Evolutionary conservation across 257 asterid species (phyloP).

Genomic region (Verbascum thapsus): DNA sequence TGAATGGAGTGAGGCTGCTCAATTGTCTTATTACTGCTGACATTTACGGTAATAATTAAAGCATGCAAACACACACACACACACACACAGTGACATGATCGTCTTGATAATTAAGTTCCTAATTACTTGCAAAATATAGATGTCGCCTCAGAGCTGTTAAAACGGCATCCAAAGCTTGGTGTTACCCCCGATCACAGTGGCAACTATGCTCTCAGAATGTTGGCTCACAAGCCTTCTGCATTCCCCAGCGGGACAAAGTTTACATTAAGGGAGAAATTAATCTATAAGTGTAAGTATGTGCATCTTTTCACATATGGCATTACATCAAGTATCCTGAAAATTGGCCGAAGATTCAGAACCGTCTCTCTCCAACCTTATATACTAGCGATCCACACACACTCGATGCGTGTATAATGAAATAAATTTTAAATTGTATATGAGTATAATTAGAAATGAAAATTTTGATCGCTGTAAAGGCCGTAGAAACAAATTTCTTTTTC

Average conservation of each 20-base stretch:
- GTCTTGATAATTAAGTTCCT: too few relatives aligned
- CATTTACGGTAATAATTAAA: conserved; percentile 42
- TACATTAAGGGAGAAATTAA: conserved; percentile 36
- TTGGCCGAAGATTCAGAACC: neutral
- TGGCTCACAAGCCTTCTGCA: conserved; percentile 51
- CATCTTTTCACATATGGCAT: neutral
- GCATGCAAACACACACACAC: too few relatives aligned
- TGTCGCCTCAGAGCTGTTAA: conserved; percentile 42
- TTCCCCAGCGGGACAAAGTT: conserved; percentile 41
- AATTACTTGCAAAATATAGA: conserved; percentile 15
- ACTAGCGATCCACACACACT: neutral
- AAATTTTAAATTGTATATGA: neutral
- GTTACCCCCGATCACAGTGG: conserved; percentile 35
- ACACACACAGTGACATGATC: too few relatives aligned
- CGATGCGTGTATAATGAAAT: neutral
- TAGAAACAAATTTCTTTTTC: neutral
- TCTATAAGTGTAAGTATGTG: conserved; percentile 40
- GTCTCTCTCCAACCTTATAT: neutral
- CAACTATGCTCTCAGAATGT: conserved; percentile 35
- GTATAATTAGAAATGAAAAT: too few relatives aligned
- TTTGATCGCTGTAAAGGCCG: neutral
- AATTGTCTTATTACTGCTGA: conserved; percentile 48
- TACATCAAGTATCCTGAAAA: neutral
- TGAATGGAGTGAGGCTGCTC: conserved; percentile 38
- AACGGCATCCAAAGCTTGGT: conserved; percentile 38